Base-by-base conservation (phyloP, 352 stramenopile genomes). In the Phytophthora ramorum region DNA sequence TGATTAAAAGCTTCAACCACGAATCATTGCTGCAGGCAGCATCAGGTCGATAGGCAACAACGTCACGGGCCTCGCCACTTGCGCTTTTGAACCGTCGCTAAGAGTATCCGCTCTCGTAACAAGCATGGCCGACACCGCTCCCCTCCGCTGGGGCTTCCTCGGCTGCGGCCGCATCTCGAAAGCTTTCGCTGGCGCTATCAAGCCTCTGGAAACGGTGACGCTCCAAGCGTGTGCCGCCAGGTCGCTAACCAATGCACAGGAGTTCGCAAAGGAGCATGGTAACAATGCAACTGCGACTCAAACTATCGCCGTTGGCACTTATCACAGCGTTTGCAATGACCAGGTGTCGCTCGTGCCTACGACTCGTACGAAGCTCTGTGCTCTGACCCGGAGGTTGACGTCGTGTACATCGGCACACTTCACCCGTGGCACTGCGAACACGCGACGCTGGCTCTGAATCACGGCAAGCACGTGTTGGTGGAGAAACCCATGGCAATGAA, bases 401-500 rank as follows among this genome's bases (percentile, higher is more conserved):
- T 97, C 50, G 82, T 98, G n/a, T 98, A 98, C 77, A 85, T 98
- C 44, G 93, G 90, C 34, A 98, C 93, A 45, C 60, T 98, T 16
- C 91, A 98, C 71, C 81, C 85, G 9, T 85, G 84, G 58, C 92
- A 98, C 65, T 87, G 84, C 52, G 73, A 84, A 26, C 85, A 96
- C 61, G 79, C 87, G 9, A 69, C 89, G 37, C 53, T 93, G 54
- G 94, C 89, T 19, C 64, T 98, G 0, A 65, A 77, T 16, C 79
- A 91, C 52, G 81, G 81, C 53, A 98, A 98, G 69, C 92, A 98
- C 73, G 89, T 97, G 17, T 68, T 98, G 8, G 82, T 98, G 41
- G 95, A 98, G 69, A 98, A 98, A 66, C 95, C 93, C 7, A 96
- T 98, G 80, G 81, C 86, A 7, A 90, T 98, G 90, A 90, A 97